Base-by-base conservation (phyloP, 2,329 filamentous ascomycete genomes). In the Apiospora rasikravindrae region DNA sequence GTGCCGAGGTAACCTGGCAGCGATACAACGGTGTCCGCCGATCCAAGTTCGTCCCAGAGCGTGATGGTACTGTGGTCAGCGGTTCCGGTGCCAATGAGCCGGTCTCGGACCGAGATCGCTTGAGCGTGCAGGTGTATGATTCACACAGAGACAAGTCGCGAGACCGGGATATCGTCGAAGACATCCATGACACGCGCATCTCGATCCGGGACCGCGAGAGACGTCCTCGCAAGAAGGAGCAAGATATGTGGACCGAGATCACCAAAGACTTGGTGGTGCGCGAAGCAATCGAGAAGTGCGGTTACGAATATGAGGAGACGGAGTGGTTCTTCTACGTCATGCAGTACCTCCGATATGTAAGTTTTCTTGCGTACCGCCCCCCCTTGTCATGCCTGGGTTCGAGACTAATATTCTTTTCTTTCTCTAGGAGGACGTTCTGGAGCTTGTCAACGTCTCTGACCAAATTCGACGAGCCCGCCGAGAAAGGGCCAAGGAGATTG, bases 201-300 rank as follows among this genome's bases (percentile, higher is more conserved):
- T 76, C 78, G 29, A 81, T 83, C 71, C 83, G 82, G 78, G 72
- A 83, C 77, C 70, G 77, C 4, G 72, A 83, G 77, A 70, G 77
- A 5, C 69, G 69, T 22, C 78, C 82, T 22, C 80, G 81, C 19
- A 81, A 85, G 29, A 87, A 86, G 69, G 84, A 88, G 44, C 88
- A 89, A 71, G 90, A 92, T 73, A 93, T 97, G 85, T 98, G 96
- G 96, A 99, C 96, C 0, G 96, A 98, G 83, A 94, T 99, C 77
- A 97, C 96, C 66, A 98, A 97, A 83, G 95, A 98, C 76, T 84
- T 98, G 47, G 94, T 98, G 22, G 87, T 92, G 72, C 91, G 92
- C 70, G 95, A 98, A 80, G 96, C 96, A 24, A 93, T 98, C 75
- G 92, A 97, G 76, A 87, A 92, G 77, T 84, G 92, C 79, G 94